Conservation (phyloP, 768 basidiomycete genomes). For the Vararia minispora region DNA sequence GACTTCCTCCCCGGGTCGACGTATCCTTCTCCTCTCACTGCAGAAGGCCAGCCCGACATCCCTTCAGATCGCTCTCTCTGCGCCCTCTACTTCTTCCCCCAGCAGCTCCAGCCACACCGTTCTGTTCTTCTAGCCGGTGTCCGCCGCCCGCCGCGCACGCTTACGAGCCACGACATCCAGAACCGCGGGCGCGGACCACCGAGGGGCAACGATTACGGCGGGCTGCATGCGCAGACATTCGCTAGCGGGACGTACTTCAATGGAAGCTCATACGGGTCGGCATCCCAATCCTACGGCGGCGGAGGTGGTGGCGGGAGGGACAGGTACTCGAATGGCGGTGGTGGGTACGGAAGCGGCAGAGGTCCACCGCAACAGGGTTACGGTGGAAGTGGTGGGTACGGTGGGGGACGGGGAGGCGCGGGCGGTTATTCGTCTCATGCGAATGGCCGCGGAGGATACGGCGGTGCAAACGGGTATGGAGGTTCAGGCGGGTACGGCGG, state of each 20-base stretch:
- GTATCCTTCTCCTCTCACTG: constrained; percentile 63
- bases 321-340: constrained; percentile 18
- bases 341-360: constrained; percentile 19
- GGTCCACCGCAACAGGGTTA: constrained; percentile 6
- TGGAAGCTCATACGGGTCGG: constrained; percentile 2
- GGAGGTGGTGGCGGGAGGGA: constrained; percentile 37
- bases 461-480: constrained; percentile 15
- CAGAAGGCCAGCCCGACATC: constrained; percentile 62
- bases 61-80: constrained; percentile 81
- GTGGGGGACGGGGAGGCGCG: constrained; percentile 25
- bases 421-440: constrained; percentile 16
- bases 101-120: constrained; percentile 75
- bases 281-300: constrained; percentile 28
- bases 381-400: constrained; percentile 14
- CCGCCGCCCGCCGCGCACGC: constrained; percentile 41
- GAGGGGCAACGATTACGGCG: constrained; percentile 1
- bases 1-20: constrained; percentile 88
- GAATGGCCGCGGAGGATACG: constrained; percentile 29
- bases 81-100: constrained; percentile 81
- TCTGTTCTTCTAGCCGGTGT: constrained; percentile 74
- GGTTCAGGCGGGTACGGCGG: constrained; percentile 16
- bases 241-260: constrained; percentile 3
- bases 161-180: constrained; percentile 57
- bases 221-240: not conserved
- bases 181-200: constrained; percentile 24